phyloP scores from a whole-genome alignment of 2,329 filamentous ascomycete species.

The Microdochium paspali region DNA sequence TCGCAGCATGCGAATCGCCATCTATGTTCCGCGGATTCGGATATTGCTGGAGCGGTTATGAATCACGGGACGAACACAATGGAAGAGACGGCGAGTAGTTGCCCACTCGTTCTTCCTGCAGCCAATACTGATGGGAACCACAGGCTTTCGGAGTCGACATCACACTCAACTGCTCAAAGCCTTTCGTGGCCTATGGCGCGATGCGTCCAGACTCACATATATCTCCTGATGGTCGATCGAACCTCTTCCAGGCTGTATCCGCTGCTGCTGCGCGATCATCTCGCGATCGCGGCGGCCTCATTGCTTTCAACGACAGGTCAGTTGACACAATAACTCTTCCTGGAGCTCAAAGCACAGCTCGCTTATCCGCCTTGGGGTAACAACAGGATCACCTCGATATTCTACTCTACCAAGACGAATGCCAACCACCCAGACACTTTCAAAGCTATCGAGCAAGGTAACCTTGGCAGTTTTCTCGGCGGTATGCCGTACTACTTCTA shows the following conservation, averaged over 20 bases:
- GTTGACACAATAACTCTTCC: not conserved
- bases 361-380: not conserved
- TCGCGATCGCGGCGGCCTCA: conserved; percentile 34
- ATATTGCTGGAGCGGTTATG: conserved; percentile 21
- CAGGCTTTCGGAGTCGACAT: conserved; percentile 41
- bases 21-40: conserved; percentile 18
- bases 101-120: not conserved
- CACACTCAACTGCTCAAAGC: conserved; percentile 40
- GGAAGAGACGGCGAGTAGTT: conserved; percentile 33
- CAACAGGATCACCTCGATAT: conserved; percentile 39
- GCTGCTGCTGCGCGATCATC: conserved; percentile 32
- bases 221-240: conserved; percentile 42
- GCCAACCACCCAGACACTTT: conserved; percentile 47
- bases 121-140: not conserved
- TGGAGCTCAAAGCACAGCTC: not conserved
- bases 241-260: conserved; percentile 41
- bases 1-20: conserved; percentile 19
- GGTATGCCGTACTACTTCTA: conserved; percentile 46
- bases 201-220: conserved; percentile 46
- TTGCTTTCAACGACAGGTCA: conserved; percentile 36
- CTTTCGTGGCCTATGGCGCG: conserved; percentile 40
- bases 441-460: conserved; percentile 36
- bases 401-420: conserved; percentile 42
- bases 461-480: conserved; percentile 39
- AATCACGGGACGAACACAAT: conserved; percentile 45